Evolutionary conservation across 23 red algal genomes (phyloP).

Genomic region (Gracilaria caudata): DNA sequence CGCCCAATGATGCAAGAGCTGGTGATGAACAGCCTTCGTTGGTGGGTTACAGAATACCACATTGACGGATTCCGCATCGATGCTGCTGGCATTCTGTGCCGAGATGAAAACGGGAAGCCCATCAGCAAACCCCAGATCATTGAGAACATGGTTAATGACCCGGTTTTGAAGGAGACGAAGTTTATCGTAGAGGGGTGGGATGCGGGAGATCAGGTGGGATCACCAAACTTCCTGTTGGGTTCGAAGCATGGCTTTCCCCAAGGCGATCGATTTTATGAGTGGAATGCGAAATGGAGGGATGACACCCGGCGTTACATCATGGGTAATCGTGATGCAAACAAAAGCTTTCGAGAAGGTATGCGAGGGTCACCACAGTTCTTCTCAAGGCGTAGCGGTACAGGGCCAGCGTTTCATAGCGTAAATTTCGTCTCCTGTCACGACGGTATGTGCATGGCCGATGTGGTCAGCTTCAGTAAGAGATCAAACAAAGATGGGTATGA

Average conservation of each 20-base stretch:
- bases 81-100: conserved; percentile 67
- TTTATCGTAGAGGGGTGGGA: conserved; percentile 88
- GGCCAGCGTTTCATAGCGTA: conserved; percentile 68
- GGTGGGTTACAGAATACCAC: conserved; percentile 83
- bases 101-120: conserved; percentile 50
- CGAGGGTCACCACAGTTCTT: conserved; percentile 70
- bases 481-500: conserved; percentile 73
- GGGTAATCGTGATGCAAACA: conserved; percentile 46
- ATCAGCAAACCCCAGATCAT: conserved; percentile 60
- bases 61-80: conserved; percentile 91
- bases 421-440: conserved; percentile 90
- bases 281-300: conserved; percentile 76
- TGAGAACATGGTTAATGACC: conserved; percentile 64
- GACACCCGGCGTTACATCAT: conserved; percentile 61
- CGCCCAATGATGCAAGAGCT: conserved; percentile 73
- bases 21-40: conserved; percentile 80
- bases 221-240: conserved; percentile 69
- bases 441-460: conserved; percentile 78
- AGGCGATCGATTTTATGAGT: conserved; percentile 75
- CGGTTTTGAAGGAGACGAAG: conserved; percentile 63
- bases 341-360: conserved; percentile 59
- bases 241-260: conserved; percentile 44
- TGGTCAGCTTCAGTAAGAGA: conserved; percentile 65
- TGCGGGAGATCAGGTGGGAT: conserved; percentile 75
- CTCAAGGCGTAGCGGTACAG: conserved; percentile 18